phyloP scores from a whole-genome alignment of 148 eudicot species.

The Persicaria maculosa region DNA sequence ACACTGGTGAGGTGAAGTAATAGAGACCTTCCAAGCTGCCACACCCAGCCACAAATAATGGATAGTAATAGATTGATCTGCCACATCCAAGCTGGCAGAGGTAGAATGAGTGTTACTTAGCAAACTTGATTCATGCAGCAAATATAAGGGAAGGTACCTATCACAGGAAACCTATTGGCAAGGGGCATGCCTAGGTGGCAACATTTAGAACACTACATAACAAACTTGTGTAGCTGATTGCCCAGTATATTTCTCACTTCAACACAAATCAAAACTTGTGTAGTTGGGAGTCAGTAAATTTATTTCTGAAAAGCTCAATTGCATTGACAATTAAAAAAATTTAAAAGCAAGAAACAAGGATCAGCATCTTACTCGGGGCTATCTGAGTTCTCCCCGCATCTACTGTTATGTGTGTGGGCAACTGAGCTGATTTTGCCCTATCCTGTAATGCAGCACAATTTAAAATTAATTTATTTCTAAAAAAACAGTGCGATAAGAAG shows the following conservation, averaged over 20 bases:
- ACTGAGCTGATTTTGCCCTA: conserved; percentile 70
- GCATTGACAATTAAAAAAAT: background rate
- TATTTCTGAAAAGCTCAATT: background rate
- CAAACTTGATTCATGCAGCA: background rate
- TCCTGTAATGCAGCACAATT: conserved; percentile 39
- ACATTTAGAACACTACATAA: background rate
- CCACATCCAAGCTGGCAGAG: no score
- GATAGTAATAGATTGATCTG: no score
- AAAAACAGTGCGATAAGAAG: background rate
- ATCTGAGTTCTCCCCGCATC: conserved; percentile 99
- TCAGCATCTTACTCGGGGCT: conserved; percentile 75
- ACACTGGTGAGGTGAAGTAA: no score
- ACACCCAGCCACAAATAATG: no score
- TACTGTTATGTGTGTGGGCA: conserved; percentile 74
- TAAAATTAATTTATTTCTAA: background rate
- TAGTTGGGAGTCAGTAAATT: background rate
- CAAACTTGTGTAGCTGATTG: background rate
- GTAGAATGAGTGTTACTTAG: no score
- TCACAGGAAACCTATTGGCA: background rate
- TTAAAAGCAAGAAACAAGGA: background rate
- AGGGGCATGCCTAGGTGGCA: background rate
- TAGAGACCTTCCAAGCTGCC: no score
- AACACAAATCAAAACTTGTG: no score
- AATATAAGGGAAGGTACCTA: background rate
- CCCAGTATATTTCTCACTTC: no score